A percentile compares a stretch with the other conserved stretches of the same genome.
These are phyloP conservation scores for Alternaria brassicicola DNA, from an alignment of 2,329 filamentous ascomycete species.

Conservation along the genomic window DNA sequence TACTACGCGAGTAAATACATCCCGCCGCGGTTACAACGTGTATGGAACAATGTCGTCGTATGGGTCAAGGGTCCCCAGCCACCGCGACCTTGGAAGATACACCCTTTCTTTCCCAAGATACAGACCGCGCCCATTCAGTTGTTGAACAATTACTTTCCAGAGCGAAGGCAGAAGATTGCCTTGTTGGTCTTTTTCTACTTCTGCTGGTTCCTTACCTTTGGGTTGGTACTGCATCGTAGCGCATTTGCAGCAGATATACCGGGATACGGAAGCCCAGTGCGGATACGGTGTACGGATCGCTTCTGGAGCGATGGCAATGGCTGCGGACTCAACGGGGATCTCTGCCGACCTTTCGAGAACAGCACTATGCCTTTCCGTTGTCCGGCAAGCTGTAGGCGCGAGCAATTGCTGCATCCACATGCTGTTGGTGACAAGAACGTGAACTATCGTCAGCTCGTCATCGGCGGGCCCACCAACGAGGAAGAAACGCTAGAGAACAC, in stretches of 20 bases:
- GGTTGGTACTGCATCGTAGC: constrained; percentile 70
- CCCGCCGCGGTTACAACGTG: constrained; percentile 61
- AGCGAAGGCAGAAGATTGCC: constrained; percentile 62
- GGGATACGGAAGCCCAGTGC: constrained; percentile 69
- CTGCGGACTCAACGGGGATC: constrained; percentile 75
- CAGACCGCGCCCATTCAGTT: constrained; percentile 71
- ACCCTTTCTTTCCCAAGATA: constrained; percentile 65
- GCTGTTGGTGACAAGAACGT: constrained; percentile 73
- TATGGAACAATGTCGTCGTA: constrained; percentile 47
- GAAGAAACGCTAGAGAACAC: constrained; percentile 53
- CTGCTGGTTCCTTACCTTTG: constrained; percentile 73
- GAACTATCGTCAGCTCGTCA: constrained; percentile 61
- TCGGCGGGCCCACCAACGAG: constrained; percentile 58
- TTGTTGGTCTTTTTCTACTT: constrained; percentile 66
- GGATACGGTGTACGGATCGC: constrained; percentile 69
- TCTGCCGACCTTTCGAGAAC: constrained; percentile 76
- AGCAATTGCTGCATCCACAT: constrained; percentile 71
- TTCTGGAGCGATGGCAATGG: constrained; percentile 73
- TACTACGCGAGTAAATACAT: constrained; percentile 40
- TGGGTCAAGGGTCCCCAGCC: constrained; percentile 59
- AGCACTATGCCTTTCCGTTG: constrained; percentile 76
- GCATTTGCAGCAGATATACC: constrained; percentile 65
- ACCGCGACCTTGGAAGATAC: constrained; percentile 56
- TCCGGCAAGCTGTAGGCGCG: constrained; percentile 71
- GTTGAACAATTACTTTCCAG: constrained; percentile 67